Evolutionary conservation across 164 flowering plant genomes (phyloP).

Genomic region (Taxillus chinensis): DNA sequence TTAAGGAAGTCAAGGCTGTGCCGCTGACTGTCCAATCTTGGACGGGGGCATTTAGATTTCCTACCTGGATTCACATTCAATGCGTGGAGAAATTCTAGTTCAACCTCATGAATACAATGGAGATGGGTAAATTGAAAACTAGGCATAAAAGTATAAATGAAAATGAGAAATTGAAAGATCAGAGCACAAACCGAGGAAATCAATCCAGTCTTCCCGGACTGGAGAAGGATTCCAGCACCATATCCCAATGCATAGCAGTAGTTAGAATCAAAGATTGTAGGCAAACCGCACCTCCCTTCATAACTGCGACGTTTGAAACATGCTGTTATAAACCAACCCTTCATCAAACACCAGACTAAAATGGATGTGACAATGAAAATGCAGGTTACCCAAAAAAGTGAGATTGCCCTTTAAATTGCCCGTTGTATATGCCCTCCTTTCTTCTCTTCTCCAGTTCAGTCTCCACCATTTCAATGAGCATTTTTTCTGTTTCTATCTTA

Average conservation of each 20-base stretch:
- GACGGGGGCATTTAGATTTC: slow-evolving; percentile 85
- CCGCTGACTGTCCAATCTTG: slow-evolving; percentile 93
- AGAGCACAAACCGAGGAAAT: slow-evolving; percentile 73
- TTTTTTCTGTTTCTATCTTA: slow-evolving; percentile 94
- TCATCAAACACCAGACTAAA: too few relatives aligned
- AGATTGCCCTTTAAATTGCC: slow-evolving; percentile 80
- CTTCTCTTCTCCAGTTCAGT: slow-evolving; percentile 82
- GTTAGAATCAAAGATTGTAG: slow-evolving; percentile 82
- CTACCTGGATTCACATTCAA: slow-evolving; percentile 41
- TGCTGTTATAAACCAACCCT: too few relatives aligned
- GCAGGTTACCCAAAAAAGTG: slow-evolving; percentile 89
- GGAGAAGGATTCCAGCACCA: slow-evolving; percentile 89
- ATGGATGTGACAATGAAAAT: not conserved
- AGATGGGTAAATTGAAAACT: not conserved
- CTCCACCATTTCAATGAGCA: slow-evolving; percentile 99
- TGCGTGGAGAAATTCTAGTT: not conserved
- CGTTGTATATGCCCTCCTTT: slow-evolving; percentile 49
- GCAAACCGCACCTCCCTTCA: slow-evolving; percentile 98
- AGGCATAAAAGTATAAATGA: not conserved
- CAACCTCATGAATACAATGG: not conserved
- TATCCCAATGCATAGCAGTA: slow-evolving; percentile 96
- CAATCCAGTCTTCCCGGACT: slow-evolving; percentile 79
- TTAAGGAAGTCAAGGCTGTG: slow-evolving; percentile 80
- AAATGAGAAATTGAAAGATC: not conserved
- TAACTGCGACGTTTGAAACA: slow-evolving; percentile 35